Evolutionary conservation across 768 basidiomycete genomes (phyloP).

Genomic region (Russula griseocarnosa): DNA sequence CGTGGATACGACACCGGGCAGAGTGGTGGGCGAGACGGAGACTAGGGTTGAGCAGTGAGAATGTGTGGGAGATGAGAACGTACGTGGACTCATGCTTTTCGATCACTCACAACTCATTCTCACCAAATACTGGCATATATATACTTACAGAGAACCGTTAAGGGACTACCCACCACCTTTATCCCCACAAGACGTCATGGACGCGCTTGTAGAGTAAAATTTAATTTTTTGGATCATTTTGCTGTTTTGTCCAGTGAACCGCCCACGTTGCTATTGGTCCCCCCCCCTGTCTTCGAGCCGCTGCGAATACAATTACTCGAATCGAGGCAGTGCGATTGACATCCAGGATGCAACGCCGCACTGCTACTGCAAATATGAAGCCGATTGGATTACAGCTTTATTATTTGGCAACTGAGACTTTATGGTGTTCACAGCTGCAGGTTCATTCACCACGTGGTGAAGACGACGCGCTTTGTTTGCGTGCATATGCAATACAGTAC

Average conservation of each 20-base stretch:
- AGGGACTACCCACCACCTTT: constrained; percentile 44
- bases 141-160: constrained; percentile 44
- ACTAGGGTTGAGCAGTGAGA: constrained; percentile 80
- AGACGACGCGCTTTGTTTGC: no score
- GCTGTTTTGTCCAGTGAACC: not conserved
- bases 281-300: no score
- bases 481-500: no score
- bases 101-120: not conserved
- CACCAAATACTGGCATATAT: not conserved
- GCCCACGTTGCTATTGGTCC: not conserved
- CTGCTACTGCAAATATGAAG: not conserved
- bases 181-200: constrained; percentile 8
- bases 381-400: not conserved
- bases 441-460: no score
- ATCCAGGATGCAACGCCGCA: not conserved
- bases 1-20: constrained; percentile 81
- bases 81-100: constrained; percentile 39
- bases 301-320: not conserved
- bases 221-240: not conserved
- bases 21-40: constrained; percentile 92
- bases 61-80: constrained; percentile 89
- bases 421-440: no score
- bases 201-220: constrained; percentile 8
- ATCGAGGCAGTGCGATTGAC: not conserved
- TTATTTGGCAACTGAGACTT: not conserved